Base-by-base conservation (phyloP, 495 filamentous ascomycete genomes). In the Pyronema domesticum region DNA sequence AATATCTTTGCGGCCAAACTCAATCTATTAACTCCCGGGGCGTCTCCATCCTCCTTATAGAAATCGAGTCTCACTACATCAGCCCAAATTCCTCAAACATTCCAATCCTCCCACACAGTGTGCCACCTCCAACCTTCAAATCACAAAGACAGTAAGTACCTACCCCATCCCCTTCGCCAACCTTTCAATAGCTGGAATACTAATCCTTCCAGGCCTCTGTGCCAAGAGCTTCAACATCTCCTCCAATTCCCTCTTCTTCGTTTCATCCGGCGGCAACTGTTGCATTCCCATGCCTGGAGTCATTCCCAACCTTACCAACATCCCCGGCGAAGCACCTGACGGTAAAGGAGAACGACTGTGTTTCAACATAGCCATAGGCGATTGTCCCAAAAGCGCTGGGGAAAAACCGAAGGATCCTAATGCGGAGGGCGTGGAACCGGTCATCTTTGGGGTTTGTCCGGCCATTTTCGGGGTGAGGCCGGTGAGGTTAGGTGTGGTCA, bases 131-230 rank as follows among this genome's bases (percentile, higher is more conserved):
- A 30, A 30, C 23, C 5, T 30, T 30, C 23, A 30, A 1, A 5
- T 6, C 39, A 51, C 6, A 37, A 39, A 2, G 45, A 10, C n/a
- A 10, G 45, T 1, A 37, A 17, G 13, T 34, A 50, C 58, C 9
- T 35, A 76, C 15, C 80, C 86, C 54, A 83, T 75, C 18, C 82
- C 72, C 58, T 77, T 74, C 6, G 80, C 83, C 36, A 94, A 60
- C 42, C 85, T 74, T 67, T 89, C 85, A 40, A 96, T 72, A 0
- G 85, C 86, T 43, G 87, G 81, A 50, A 88, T 79, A 49, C 85
- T 84, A 35, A 98, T 84, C 13, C 80, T 35, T 8, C 62, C 62
- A 1, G 62, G 62, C 1, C 51, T 51, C 46, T 54, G 18, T 6
- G 58, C 58, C 0, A 65, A 55, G 7, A 65, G 46, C 7, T 56